These are phyloP conservation scores for Umbilicaria muhlenbergii DNA, from an alignment of 495 filamentous ascomycete genomes.

Conservation along the genomic window DNA sequence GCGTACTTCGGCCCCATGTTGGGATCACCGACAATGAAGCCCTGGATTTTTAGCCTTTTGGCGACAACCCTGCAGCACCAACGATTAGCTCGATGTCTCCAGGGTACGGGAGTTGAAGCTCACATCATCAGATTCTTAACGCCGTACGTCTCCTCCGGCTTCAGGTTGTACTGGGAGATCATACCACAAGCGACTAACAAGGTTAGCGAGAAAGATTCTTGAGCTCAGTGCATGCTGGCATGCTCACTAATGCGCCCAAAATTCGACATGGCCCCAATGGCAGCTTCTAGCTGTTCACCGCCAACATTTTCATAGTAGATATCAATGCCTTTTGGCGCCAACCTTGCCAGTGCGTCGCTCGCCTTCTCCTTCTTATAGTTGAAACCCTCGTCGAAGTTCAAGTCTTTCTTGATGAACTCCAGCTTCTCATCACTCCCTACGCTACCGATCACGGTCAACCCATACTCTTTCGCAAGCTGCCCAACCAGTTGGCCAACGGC, in stretches of 20 bases:
- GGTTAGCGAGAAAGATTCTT: not conserved
- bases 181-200: slow-evolving; percentile 41
- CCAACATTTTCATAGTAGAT: slow-evolving; percentile 97
- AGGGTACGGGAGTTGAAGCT: slow-evolving; percentile 28
- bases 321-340: slow-evolving; percentile 64
- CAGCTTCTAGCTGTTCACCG: slow-evolving; percentile 71
- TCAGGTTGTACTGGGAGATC: slow-evolving; percentile 67
- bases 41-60: slow-evolving; percentile 48
- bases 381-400: slow-evolving; percentile 56
- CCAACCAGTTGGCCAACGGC: slow-evolving; percentile 68
- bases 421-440: slow-evolving; percentile 55
- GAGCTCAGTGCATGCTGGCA: slow-evolving; percentile 23
- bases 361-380: slow-evolving; percentile 67
- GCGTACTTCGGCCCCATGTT: slow-evolving; percentile 56
- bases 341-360: slow-evolving; percentile 48
- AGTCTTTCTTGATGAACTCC: slow-evolving; percentile 46
- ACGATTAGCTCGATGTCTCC: slow-evolving; percentile 4
- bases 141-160: slow-evolving; percentile 41
- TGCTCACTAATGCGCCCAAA: slow-evolving; percentile 53
- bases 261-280: slow-evolving; percentile 50
- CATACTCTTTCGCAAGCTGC: slow-evolving; percentile 69
- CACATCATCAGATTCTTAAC: slow-evolving; percentile 47
- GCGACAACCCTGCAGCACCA: slow-evolving; percentile 22
- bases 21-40: slow-evolving; percentile 59
- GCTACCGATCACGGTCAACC: slow-evolving; percentile 67